A percentile compares a stretch with the other conserved stretches of the same genome.
Evolutionary conservation across 495 filamentous ascomycete genomes (phyloP).

Genomic region (Penicillium soppii): DNA sequence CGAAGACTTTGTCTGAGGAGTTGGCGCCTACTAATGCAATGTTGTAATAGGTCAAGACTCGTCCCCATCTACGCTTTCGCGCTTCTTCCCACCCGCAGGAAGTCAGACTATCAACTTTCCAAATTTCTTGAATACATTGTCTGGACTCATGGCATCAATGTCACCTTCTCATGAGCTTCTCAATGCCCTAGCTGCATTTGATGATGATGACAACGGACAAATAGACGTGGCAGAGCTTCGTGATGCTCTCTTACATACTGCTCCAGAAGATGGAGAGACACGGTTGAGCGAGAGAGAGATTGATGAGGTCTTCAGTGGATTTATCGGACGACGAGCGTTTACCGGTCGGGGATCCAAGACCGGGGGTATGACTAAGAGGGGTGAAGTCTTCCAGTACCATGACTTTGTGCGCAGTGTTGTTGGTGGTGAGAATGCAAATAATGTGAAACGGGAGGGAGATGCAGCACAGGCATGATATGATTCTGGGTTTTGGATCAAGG

Average conservation of each 20-base stretch:
- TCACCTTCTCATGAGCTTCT: constrained; percentile 73
- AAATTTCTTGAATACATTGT: constrained; percentile 76
- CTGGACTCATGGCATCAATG: constrained; percentile 66
- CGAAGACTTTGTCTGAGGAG: background rate
- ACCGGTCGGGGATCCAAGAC: constrained; percentile 35
- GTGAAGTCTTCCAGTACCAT: constrained; percentile 47
- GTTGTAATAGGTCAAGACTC: constrained; percentile 51
- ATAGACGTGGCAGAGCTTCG: constrained; percentile 80
- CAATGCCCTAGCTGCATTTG: constrained; percentile 90
- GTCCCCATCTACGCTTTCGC: constrained; percentile 58
- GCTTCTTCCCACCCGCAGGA: constrained; percentile 72
- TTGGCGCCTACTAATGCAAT: constrained; percentile 1
- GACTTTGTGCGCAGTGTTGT: constrained; percentile 45
- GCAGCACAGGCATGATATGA: constrained; percentile 21
- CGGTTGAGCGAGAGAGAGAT: constrained; percentile 73
- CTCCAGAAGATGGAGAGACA: constrained; percentile 68
- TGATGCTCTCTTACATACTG: constrained; percentile 78
- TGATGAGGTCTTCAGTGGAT: constrained; percentile 79
- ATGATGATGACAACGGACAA: constrained; percentile 92
- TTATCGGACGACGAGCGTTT: constrained; percentile 79
- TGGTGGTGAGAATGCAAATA: constrained; percentile 38
- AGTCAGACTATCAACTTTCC: constrained; percentile 76
- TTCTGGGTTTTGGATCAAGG: constrained; percentile 11
- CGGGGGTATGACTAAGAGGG: constrained; percentile 35
- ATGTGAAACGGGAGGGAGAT: constrained; percentile 23